A percentile compares a stretch with the other conserved stretches of the same genome.
phyloP scores from a whole-genome alignment of 768 basidiomycete genomes.

The Agrocybe pediades region DNA sequence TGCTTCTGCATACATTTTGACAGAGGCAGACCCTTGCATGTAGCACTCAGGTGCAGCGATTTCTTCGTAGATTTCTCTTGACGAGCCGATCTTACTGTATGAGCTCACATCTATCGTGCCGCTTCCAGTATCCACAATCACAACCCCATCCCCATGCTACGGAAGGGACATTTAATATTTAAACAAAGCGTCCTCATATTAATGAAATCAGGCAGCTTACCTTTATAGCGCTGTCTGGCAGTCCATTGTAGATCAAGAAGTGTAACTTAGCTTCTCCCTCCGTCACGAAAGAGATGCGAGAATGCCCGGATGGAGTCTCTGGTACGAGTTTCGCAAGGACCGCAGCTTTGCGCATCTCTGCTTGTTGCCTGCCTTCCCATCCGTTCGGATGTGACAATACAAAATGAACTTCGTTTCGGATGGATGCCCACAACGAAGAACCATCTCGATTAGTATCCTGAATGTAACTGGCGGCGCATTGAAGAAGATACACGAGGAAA shows the following conservation, averaged over 20 bases:
- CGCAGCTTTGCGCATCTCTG: conserved; percentile 54
- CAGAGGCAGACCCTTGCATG: too few species aligned
- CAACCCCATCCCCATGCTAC: conserved; percentile 46
- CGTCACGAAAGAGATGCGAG: conserved; percentile 55
- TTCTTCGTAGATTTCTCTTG: conserved; percentile 39
- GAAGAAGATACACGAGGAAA: conserved; percentile 42
- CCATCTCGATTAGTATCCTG: conserved; percentile 40
- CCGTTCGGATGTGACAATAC: conserved; percentile 51
- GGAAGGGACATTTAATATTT: neutral
- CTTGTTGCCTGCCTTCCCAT: conserved; percentile 62
- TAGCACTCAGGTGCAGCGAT: conserved; percentile 46
- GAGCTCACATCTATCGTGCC: conserved; percentile 63
- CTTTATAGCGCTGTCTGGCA: conserved; percentile 33
- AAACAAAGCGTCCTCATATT: too few species aligned
- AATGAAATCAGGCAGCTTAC: conserved; percentile 16
- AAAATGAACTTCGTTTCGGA: conserved; percentile 41
- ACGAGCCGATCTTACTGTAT: conserved; percentile 35
- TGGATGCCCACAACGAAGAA: conserved; percentile 32
- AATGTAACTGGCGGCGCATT: conserved; percentile 38
- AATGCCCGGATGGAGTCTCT: conserved; percentile 35
- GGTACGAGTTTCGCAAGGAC: conserved; percentile 51
- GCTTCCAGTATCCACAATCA: conserved; percentile 61
- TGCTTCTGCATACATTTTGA: too few species aligned
- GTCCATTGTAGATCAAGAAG: conserved; percentile 48
- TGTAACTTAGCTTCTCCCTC: conserved; percentile 67